Evolutionary conservation across 164 flowering plant genomes (phyloP), one percentile per base, ranked within the genome.

Genomic region (Dillenia turbinata): DNA sequence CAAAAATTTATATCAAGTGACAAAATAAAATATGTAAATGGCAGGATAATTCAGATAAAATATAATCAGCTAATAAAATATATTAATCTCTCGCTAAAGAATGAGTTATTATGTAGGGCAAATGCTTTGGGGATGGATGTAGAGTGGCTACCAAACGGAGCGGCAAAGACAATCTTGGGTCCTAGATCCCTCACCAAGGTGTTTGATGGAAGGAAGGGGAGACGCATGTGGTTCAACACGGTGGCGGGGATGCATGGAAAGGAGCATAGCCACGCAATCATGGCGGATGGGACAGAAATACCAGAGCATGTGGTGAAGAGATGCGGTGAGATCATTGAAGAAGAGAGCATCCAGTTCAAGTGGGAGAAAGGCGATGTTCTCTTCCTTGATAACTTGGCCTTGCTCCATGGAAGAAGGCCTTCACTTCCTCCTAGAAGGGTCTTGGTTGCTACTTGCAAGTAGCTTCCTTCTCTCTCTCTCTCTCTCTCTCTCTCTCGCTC

Each of bases 341-440:
- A 85, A 62, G 90, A 85, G 49, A 81, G 85, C 73, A 79, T 85
- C 40, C 83, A 79, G 43, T 79, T 85, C 69, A 77, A 74, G 53
- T 85, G 87, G 87, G 75, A 78, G 67, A 79, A 78, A 62, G 90
- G 90, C 0, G 90, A 85, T 52, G 79, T 85, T 15, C 80, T 83
- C 54, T 77, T 85, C 75, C 60, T 85, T 2, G 90, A 85, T 73
- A 85, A 83, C 73, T 65, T 52, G 66, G 84, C 90, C 57, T 26
- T 73, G 73, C 85, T 83, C 57, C 90, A 83, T 70, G 83, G 81
- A 40, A 60, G 87, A 55, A 79, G 90, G 77, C 84, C 90, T 54
- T 78, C 82, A 13, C 63, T 72, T 50, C 78, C 87, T 40, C 90
- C 90, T 0, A 75, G 90, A 61, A 76, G 59, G 48, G 86, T 85